Percentiles rank a stretch among this genome's conserved stretches.
Conservation (phyloP, 306 rosid species). For the Betula pendula region DNA sequence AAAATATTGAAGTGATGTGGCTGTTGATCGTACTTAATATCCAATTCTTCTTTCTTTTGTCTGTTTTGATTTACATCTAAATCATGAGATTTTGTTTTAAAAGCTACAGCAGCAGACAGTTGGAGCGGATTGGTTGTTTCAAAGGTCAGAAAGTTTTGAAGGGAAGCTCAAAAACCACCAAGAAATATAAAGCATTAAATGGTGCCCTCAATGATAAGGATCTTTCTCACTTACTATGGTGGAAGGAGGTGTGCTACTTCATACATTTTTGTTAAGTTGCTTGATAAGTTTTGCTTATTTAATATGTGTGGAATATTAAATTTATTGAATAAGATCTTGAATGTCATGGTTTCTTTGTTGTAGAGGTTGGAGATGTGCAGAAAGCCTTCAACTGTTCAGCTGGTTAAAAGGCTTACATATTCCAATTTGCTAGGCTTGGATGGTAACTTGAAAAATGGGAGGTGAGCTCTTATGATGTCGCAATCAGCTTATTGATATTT, state of each 20-base stretch:
- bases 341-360: conserved; percentile 17
- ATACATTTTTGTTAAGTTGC: conserved; percentile 1
- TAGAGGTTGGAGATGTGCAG: conserved; percentile 72
- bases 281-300: conserved; percentile 2
- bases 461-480: conserved; percentile 44
- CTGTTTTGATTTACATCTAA: conserved; percentile 23
- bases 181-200: conserved; percentile 46
- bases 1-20: not conserved
- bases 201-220: conserved; percentile 62
- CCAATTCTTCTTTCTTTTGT: not conserved
- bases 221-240: conserved; percentile 76
- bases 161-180: conserved; percentile 54
- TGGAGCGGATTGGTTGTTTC: conserved; percentile 38
- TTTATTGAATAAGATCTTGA: conserved; percentile 22
- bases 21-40: not conserved
- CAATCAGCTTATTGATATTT: not conserved
- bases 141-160: conserved; percentile 46
- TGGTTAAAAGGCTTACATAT: conserved; percentile 70
- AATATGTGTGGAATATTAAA: conserved; percentile 2
- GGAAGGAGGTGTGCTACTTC: conserved; percentile 70
- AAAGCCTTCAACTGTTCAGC: conserved; percentile 71
- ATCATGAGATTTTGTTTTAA: conserved; percentile 12
- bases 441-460: conserved; percentile 70
- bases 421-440: conserved; percentile 91
- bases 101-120: conserved; percentile 35